Evolutionary conservation across 2,329 filamentous ascomycete species (phyloP).

Genomic region (Hirsutella rhossiliensis): DNA sequence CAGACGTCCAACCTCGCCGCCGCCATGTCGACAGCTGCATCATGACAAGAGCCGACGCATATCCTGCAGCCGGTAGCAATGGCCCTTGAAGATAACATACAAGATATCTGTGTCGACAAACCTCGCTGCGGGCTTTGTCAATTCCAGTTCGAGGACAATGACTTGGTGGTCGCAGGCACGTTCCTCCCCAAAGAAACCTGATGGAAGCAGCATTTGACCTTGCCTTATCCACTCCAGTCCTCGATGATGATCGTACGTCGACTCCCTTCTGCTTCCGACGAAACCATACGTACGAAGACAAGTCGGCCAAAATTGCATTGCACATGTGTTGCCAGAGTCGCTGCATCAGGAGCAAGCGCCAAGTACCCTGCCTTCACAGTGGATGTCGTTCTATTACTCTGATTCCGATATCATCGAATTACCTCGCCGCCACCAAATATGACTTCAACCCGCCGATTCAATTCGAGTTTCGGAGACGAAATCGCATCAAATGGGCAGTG

Average conservation of each 20-base stretch:
- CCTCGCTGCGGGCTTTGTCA: conserved; percentile 2
- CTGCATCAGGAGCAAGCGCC: not conserved
- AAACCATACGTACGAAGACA: not conserved
- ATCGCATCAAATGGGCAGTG: not conserved
- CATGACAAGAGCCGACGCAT: not conserved
- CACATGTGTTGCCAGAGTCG: conserved; percentile 1
- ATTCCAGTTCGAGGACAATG: not conserved
- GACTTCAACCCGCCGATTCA: not conserved
- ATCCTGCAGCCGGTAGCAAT: not conserved
- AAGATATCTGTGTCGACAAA: not conserved
- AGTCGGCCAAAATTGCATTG: not conserved
- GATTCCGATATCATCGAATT: not conserved
- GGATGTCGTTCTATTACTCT: not conserved
- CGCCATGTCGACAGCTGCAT: not conserved
- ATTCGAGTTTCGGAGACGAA: not conserved
- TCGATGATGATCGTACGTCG: not conserved
- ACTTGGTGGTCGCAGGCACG: not conserved
- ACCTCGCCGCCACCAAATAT: not conserved
- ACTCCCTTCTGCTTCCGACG: not conserved
- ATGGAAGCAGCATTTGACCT: not conserved
- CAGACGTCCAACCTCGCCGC: not conserved
- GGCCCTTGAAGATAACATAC: not conserved
- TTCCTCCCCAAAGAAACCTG: not conserved
- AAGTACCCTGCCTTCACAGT: not conserved
- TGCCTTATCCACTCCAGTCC: not conserved